A percentile compares a stretch with the other conserved stretches of the same genome.
phyloP scores from a whole-genome alignment of 768 basidiomycete species.

The Xanthoconium purpureum region DNA sequence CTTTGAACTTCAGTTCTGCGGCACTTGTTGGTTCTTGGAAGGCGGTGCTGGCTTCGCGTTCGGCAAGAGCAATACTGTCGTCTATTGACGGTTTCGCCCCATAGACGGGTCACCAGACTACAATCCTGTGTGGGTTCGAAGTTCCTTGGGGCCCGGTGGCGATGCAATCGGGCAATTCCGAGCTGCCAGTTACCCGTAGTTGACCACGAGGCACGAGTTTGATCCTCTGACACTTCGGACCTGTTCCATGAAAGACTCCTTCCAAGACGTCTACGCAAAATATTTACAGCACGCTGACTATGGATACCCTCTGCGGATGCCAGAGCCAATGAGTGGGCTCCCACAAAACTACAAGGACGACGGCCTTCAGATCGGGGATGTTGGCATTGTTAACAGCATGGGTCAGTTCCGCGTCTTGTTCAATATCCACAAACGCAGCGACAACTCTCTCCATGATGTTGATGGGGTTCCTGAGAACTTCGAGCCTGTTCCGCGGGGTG shows the following conservation, averaged over 20 bases:
- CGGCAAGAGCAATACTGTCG: too few species aligned
- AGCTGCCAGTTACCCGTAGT: too few species aligned
- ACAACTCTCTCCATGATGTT: not conserved
- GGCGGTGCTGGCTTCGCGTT: too few species aligned
- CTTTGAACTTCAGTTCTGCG: too few species aligned
- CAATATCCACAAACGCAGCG: not conserved
- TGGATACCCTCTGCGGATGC: not conserved
- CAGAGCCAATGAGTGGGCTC: not conserved
- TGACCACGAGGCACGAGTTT: too few species aligned
- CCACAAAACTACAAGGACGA: not conserved
- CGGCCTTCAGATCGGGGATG: slow-evolving; percentile 2
- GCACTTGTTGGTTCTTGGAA: too few species aligned
- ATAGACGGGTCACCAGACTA: too few species aligned
- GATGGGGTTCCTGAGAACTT: not conserved
- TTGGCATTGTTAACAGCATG: not conserved
- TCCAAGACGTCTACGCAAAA: not conserved
- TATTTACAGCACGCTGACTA: not conserved
- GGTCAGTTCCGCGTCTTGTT: slow-evolving; percentile 1
- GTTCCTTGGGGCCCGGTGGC: too few species aligned
- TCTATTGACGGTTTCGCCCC: too few species aligned
- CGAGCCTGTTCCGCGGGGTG: not conserved
- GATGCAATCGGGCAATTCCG: too few species aligned
- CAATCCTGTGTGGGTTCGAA: too few species aligned
- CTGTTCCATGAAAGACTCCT: not conserved
- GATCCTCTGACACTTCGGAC: too few species aligned